Base-by-base conservation (phyloP, 768 basidiomycete species). In the Leccinum disarticulatum region DNA sequence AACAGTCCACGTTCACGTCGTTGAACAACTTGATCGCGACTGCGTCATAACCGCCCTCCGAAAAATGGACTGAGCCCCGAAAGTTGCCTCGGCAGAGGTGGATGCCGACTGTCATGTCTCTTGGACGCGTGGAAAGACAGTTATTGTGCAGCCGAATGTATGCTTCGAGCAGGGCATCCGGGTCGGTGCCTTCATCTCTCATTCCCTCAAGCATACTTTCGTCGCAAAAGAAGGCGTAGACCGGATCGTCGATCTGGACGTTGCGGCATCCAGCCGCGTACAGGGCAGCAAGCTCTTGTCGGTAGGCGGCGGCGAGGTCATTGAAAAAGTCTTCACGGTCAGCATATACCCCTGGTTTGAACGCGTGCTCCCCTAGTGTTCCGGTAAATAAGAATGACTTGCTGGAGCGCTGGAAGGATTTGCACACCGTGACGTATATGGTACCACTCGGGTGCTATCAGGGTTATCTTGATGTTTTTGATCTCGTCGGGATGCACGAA, bases 381-480 rank as follows among this genome's bases (percentile, higher is more conserved):
- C 38, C 13, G 8, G 38, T n/a, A 4, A 41, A 41, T n/a, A 41
- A 9, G 17, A 41, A 9, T n/a, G 17, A 41, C 38, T 41, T 41
- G 17, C 7, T 38, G 36, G 36, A 38, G 36, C 36, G 36, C 17
- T 41, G 1, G 38, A n/a, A 43, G 33, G 38, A 11, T 8, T 4
- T 10, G 13, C 63, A 77, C 79, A 53, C 87, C 87, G 68, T 87
- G 86, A 28, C 84, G 81, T 31, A 87, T 81, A 68, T 87, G 86
- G 70, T 83, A 86, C 86, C 87, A 88, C 38, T 85, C 84, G 3
- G 88, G 89, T 0, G 87, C 83, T 60, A 83, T 85, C 72, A 89
- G 76, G 22, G 86, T 90, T 58, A 91, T 67, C 71, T 93, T 91
- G 72, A 91, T 80, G 66, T 80, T 77, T 66, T 80, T 41, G 17